Evolutionary conservation across 2,329 filamentous ascomycete genomes (phyloP), one percentile per base, ranked within the genome.

Genomic region (Calonectria ilicicola): DNA sequence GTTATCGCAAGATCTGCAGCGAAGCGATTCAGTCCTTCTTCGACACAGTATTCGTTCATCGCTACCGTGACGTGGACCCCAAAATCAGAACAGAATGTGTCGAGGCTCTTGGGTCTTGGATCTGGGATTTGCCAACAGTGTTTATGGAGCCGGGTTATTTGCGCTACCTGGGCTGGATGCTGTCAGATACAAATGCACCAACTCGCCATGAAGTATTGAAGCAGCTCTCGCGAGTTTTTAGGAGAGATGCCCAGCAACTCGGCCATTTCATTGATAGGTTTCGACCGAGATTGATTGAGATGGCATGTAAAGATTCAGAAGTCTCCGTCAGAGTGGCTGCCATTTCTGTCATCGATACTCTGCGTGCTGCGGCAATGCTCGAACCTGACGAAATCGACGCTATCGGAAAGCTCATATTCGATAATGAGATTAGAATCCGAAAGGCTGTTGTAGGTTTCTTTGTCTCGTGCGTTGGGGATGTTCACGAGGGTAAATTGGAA

Each of bases 231-330:
- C 92, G 91, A 70, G 89, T 99, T 6, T 96, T 97, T 84, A 93
- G 92, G 79, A 92, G 94, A 71, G 92, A 94, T 76, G 92, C 95
- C 66, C 95, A 95, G 81, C 91, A 97, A 75, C 87, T 99, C 65
- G 94, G 95, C 70, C 94, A 95, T 72, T 99, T 98, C 80, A 98
- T 97, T 42, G 97, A 98, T 82, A 91, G 95, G 60, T 99, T 98
- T 83, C 91, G 96, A 62, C 88, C 93, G 7, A 92, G 97, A 32
- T 88, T 99, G 46, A 93, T 98, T 29, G 97, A 99, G 84, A 98
- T 99, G 87, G 96, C 96, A 0, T 95, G 93, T 8, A 91, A 92
- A 73, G 97, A 99, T 83, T 90, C 93, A 0, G 97, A 99, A 77
- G 87, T 93, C 17, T 90, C 89, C 65, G 95, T 98, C 35, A 92